phyloP scores from a whole-genome alignment of 495 filamentous ascomycete species.

The Neurospora cerealis region DNA sequence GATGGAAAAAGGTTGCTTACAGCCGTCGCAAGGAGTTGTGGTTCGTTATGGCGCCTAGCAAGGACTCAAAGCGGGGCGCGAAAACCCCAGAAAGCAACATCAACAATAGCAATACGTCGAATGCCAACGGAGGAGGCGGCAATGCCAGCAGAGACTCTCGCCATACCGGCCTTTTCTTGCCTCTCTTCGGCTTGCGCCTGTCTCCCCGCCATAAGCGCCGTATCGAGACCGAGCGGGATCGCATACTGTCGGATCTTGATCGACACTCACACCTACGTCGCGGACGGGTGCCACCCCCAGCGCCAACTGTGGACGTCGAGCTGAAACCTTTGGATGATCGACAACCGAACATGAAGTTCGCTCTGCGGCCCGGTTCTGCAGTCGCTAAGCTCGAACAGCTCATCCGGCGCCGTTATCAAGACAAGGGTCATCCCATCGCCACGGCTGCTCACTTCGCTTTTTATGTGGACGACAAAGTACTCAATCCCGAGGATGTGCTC shows the following conservation, averaged over 20 bases:
- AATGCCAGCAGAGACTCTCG: background rate
- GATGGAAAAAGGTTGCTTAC: background rate
- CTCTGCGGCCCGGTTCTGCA: background rate
- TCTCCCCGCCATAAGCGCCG: background rate
- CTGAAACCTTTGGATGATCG: constrained; percentile 7
- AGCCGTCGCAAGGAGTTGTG: background rate
- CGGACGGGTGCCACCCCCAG: background rate
- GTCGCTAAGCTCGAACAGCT: constrained; percentile 3
- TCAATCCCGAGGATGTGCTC: background rate
- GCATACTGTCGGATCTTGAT: background rate
- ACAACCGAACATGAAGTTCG: background rate
- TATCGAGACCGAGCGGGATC: background rate
- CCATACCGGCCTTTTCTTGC: background rate
- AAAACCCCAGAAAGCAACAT: background rate
- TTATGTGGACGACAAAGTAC: constrained; percentile 3
- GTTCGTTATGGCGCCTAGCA: background rate
- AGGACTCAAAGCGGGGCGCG: background rate
- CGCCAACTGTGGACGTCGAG: constrained; percentile 5
- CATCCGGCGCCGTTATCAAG: constrained; percentile 4
- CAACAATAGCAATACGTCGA: background rate
- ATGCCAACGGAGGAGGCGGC: background rate
- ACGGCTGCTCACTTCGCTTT: constrained; percentile 1
- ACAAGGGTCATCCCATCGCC: background rate
- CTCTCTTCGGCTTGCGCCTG: background rate
- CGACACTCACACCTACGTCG: background rate